Evolutionary conservation across 2,329 filamentous ascomycete genomes (phyloP).

Genomic region (Aspergillus sojae): DNA sequence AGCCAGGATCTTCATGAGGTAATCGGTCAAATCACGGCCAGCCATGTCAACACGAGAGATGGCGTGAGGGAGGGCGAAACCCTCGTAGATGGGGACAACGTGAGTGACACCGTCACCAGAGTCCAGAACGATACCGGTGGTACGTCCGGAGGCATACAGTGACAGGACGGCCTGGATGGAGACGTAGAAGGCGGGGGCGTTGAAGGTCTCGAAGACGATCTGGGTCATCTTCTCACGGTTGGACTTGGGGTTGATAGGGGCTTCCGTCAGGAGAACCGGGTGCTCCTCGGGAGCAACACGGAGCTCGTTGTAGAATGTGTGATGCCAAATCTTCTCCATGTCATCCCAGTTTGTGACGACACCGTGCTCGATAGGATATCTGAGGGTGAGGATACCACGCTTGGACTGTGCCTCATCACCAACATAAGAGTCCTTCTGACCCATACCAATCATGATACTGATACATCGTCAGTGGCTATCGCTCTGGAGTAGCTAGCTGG

Average conservation of each 20-base stretch:
- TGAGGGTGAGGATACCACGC: conserved; percentile 99
- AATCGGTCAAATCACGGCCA: conserved; percentile 99
- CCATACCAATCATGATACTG: conserved; percentile 99
- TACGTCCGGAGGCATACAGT: conserved; percentile 99
- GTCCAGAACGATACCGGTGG: conserved; percentile 99
- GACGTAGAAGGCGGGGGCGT: conserved; percentile 99
- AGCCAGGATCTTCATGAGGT: conserved; percentile 99
- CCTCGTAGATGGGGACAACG: conserved; percentile 99
- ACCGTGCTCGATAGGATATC: conserved; percentile 99
- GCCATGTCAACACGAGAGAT: conserved; percentile 99
- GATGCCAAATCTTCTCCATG: conserved; percentile 99
- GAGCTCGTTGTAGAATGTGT: conserved; percentile 99
- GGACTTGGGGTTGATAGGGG: conserved; percentile 99
- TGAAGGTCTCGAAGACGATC: conserved; percentile 99
- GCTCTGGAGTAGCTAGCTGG: background rate
- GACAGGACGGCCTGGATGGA: conserved; percentile 99
- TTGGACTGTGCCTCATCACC: conserved; percentile 99
- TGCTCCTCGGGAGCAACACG: conserved; percentile 99
- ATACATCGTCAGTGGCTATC: conserved; percentile 37
- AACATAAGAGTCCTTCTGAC: conserved; percentile 99
- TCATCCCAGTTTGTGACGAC: conserved; percentile 99
- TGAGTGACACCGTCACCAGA: conserved; percentile 99
- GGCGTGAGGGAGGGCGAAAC: conserved; percentile 99
- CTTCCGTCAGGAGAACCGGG: conserved; percentile 98
- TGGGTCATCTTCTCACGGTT: conserved; percentile 99